These are phyloP conservation scores for Nicotiana noctiflora DNA, from an alignment of 257 asterid genomes.

Conservation along the genomic window DNA sequence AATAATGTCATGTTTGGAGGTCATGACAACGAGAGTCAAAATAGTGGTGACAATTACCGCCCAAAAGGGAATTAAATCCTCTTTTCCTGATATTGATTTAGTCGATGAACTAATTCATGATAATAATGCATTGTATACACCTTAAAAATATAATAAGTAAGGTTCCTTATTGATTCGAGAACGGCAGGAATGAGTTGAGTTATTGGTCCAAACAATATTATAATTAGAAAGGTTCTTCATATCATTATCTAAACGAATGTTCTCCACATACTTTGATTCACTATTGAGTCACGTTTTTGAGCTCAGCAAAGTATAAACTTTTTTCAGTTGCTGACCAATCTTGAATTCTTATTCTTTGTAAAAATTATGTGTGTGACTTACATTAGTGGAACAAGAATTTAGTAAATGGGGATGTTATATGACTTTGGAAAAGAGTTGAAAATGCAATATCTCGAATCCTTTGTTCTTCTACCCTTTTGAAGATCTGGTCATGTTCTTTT, in stretches of 20 bases:
- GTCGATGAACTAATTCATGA: neutral
- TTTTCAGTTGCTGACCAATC: neutral
- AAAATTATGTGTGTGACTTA: neutral
- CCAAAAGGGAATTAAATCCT: neutral
- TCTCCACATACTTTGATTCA: conserved; percentile 6
- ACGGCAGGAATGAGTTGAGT: neutral
- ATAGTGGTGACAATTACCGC: neutral
- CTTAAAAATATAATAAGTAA: neutral
- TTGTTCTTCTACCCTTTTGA: neutral
- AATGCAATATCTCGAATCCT: neutral
- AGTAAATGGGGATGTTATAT: neutral
- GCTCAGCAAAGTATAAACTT: neutral
- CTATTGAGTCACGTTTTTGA: conserved; percentile 1
- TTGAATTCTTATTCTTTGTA: neutral
- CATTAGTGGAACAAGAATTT: neutral
- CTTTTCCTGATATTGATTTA: neutral
- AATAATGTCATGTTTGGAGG: neutral
- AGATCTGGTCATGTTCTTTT: neutral
- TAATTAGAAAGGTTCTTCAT: neutral
- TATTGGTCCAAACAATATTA: neutral
- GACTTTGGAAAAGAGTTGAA: conserved; percentile 5
- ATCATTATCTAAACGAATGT: conserved; percentile 8
- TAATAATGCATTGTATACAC: neutral
- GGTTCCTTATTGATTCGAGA: neutral
- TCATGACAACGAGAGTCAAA: neutral